Evolutionary conservation across 1,284 basidiomycete species (phyloP).

Genomic region (Leccinum pallidistipes): DNA sequence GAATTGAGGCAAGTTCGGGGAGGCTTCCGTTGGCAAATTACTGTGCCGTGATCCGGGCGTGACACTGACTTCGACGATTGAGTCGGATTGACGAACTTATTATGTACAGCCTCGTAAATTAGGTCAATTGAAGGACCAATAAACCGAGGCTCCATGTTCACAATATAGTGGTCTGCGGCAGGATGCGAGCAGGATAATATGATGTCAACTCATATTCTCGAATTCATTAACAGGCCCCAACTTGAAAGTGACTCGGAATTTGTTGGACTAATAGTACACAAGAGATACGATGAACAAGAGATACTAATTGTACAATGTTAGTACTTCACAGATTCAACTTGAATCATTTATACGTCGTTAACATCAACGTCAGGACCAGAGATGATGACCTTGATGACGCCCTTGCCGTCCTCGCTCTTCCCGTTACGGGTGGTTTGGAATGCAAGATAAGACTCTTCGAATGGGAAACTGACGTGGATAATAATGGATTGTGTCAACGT

Average conservation of each 20-base stretch:
- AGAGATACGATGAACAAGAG: neutral
- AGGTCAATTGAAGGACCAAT: neutral
- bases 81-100: too few species aligned
- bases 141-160: neutral
- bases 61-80: too few species aligned
- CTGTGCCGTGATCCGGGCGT: too few species aligned
- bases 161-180: neutral
- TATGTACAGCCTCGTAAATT: neutral
- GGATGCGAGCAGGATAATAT: neutral
- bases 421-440: slow-evolving; percentile 81
- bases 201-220: neutral
- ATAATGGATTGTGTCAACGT: slow-evolving; percentile 1
- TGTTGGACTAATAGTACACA: too few species aligned
- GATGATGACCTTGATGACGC: slow-evolving; percentile 76
- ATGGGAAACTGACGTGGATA: slow-evolving; percentile 54
- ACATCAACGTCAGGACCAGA: slow-evolving; percentile 64
- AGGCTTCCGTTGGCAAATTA: neutral
- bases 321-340: neutral
- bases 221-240: neutral
- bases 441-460: slow-evolving; percentile 74
- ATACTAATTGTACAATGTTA: neutral
- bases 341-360: slow-evolving; percentile 30
- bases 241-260: neutral
- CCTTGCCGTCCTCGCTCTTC: slow-evolving; percentile 75
- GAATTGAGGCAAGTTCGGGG: neutral